Evolutionary conservation across 2,329 filamentous ascomycete genomes (phyloP), one percentile per base, ranked within the genome.

Genomic region (Fusarium nisikadoi): DNA sequence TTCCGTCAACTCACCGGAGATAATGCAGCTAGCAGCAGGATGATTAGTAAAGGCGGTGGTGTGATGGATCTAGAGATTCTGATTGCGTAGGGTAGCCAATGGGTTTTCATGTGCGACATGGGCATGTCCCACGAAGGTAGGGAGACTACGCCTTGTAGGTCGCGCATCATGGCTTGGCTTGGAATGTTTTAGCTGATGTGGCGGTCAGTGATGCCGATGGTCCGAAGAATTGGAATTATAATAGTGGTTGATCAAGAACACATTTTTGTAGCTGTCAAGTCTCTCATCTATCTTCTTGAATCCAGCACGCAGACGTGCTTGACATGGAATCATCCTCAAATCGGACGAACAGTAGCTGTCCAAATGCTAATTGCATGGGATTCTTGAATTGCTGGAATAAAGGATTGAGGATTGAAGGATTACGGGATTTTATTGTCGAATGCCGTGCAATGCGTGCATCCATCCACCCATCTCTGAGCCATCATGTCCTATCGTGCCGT

Each of bases 361-460:
- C 23, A 33, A 4, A 12, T 49, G 20, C 1, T 10, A 19, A 20
- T 8, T 27, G 3, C 10, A 14, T 36, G 20, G 41, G 31, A 57
- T 57, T 36, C 23, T 10, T 35, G 41, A 31, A 57, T 57, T 46
- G 19, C 29, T 56, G 53, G 53, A 56, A 45, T 49, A 35, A 31
- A 57, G 54, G 54, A 57, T 57, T 27, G 38, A 19, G 54, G 54
- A 49, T 49, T 56, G 38, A 33, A 35, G 53, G 53, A 56, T 56
- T 56, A 29, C 38, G 53, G 53, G 53, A 56, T 56, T 4, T 14
- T 14, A 20, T 3, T 23, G 19, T 31, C 23, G 31, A 46, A 33
- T 56, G 38, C 38, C n/a, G 39, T 35, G 23, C 23, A 25, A 25
- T 25, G 23, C 23, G 23, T 25, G 33, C 49, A 53, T 39, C 23